Conservation (phyloP, 352 stramenopile species). For the Globisporangium recalcitrans region DNA sequence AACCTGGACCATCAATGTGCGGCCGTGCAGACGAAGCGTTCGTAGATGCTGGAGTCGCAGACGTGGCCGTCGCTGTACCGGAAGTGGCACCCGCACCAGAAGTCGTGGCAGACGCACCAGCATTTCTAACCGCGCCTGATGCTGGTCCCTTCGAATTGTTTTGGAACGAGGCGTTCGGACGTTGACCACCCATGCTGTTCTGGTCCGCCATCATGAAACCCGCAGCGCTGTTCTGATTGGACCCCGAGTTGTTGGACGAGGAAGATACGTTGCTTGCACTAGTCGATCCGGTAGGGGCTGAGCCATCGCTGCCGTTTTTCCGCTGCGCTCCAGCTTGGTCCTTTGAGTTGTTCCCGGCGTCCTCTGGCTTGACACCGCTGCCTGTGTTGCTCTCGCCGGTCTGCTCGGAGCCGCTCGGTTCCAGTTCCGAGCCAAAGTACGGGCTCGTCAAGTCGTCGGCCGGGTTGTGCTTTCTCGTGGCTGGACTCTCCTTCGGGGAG, state of each 20-base stretch:
- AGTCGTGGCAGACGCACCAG: conserved; percentile 10
- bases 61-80: conserved; percentile 13
- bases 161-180: conserved; percentile 13
- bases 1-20: conserved; percentile 46
- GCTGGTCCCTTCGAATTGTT: conserved; percentile 4
- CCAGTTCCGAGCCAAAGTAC: conserved; percentile 72
- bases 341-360: conserved; percentile 18
- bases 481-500: conserved; percentile 52
- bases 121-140: conserved; percentile 8
- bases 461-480: conserved; percentile 14
- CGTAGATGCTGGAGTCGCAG: conserved; percentile 25
- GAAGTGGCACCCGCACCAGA: conserved; percentile 18
- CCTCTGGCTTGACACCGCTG: conserved; percentile 26
- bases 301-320: conserved; percentile 20
- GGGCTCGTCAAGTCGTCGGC: conserved; percentile 36
- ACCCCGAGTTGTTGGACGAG: conserved; percentile 6
- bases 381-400: conserved; percentile 32
- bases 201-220: conserved; percentile 21
- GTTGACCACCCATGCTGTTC: conserved; percentile 8
- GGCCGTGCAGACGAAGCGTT: conserved; percentile 62
- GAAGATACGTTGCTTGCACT: conserved; percentile 3
- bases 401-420: conserved; percentile 24
- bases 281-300: conserved; percentile 17
- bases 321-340: conserved; percentile 19
- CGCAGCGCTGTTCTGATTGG: conserved; percentile 8